Conservation (phyloP, 2,329 filamentous ascomycete genomes). For the Ascochyta clinopodiicola region DNA sequence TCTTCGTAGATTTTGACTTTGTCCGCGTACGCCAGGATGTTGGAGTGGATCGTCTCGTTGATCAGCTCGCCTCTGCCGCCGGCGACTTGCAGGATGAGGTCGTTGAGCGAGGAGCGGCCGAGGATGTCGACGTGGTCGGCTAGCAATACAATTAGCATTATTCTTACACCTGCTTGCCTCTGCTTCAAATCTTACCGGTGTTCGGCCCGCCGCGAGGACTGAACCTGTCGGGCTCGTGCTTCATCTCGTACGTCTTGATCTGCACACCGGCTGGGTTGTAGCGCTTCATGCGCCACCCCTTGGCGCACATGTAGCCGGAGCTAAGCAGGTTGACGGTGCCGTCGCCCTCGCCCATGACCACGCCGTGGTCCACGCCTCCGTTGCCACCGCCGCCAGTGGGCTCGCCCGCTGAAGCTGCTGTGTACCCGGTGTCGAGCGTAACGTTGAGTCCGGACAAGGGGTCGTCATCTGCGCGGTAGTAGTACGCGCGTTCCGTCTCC, state of each 20-base stretch:
- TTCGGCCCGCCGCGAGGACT: constrained; percentile 76
- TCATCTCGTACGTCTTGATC: constrained; percentile 92
- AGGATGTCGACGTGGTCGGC: constrained; percentile 98
- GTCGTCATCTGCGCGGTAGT: constrained; percentile 77
- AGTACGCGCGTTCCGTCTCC: constrained; percentile 90
- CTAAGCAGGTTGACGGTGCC: constrained; percentile 94
- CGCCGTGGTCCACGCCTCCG: constrained; percentile 75
- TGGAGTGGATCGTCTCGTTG: constrained; percentile 76
- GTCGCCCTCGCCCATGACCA: constrained; percentile 95
- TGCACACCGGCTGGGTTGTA: constrained; percentile 88
- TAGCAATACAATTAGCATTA: constrained; percentile 18
- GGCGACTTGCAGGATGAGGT: constrained; percentile 84
- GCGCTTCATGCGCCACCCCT: constrained; percentile 89
- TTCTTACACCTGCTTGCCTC: neutral
- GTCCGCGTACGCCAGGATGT: constrained; percentile 81
- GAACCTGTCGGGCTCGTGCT: constrained; percentile 91
- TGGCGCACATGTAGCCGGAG: constrained; percentile 94
- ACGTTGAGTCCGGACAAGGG: constrained; percentile 70
- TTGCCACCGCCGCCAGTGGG: constrained; percentile 5
- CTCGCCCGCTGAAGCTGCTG: constrained; percentile 37
- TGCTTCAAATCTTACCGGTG: constrained; percentile 55
- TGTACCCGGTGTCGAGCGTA: constrained; percentile 61
- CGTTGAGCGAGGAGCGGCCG: constrained; percentile 85
- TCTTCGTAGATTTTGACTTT: constrained; percentile 81
- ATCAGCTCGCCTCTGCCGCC: constrained; percentile 84